phyloP scores from a whole-genome alignment of 306 rosid species.

The Styphnolobium japonicum region DNA sequence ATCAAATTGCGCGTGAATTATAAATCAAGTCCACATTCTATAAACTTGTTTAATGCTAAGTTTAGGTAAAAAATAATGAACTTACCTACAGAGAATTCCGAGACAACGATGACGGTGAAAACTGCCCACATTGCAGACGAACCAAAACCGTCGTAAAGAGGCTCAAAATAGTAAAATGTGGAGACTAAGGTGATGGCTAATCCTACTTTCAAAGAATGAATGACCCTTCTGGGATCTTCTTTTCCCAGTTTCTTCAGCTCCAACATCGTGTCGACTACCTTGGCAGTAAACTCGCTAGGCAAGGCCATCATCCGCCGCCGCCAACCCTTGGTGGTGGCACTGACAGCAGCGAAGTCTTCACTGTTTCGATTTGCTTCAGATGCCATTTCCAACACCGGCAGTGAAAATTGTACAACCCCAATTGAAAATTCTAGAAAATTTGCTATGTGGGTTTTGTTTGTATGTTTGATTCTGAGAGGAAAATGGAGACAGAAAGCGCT shows the following conservation, averaged over 20 bases:
- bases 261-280: neutral
- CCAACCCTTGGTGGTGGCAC: neutral
- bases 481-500: neutral
- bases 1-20: neutral
- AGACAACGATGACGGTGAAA: constrained; percentile 35
- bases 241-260: constrained; percentile 36
- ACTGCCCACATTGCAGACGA: constrained; percentile 38
- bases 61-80: neutral
- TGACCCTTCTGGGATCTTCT: constrained; percentile 48
- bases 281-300: neutral
- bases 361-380: neutral
- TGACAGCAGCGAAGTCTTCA: neutral
- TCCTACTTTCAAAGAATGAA: constrained; percentile 44
- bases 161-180: constrained; percentile 23
- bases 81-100: constrained; percentile 43
- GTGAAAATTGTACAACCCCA: neutral
- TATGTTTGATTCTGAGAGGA: neutral
- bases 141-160: constrained; percentile 31
- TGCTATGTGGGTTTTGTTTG: neutral
- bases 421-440: neutral
- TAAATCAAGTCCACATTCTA: neutral
- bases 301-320: neutral
- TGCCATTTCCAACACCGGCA: neutral
- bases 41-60: neutral
- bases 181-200: constrained; percentile 38